phyloP scores from a whole-genome alignment of 2,329 filamentous ascomycete genomes.

The Botrytis porri region DNA sequence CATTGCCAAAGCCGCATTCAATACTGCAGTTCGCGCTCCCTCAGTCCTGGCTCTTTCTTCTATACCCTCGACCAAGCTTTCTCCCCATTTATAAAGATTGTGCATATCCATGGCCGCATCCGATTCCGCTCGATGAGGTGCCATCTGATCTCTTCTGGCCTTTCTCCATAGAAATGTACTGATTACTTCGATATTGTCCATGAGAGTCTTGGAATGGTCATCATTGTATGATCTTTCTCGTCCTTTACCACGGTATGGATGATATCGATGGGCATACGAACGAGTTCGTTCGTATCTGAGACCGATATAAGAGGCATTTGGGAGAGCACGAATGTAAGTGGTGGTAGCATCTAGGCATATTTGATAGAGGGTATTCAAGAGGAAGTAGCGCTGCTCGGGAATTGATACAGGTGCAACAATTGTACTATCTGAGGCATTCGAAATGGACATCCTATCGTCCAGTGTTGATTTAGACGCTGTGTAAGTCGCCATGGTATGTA shows the following conservation, averaged over 20 bases:
- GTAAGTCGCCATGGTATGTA: neutral
- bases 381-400: conserved; percentile 21
- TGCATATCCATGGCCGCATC: conserved; percentile 25
- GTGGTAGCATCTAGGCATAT: conserved; percentile 27
- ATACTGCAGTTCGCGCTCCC: conserved; percentile 12
- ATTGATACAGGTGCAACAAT: conserved; percentile 16
- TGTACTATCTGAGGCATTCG: conserved; percentile 17
- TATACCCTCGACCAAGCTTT: conserved; percentile 21
- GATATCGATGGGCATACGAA: neutral
- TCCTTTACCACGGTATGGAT: conserved; percentile 21
- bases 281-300: neutral
- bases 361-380: conserved; percentile 27
- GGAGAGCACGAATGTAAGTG: conserved; percentile 18
- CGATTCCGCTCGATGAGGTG: conserved; percentile 27
- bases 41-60: conserved; percentile 17
- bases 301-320: neutral
- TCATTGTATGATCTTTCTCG: conserved; percentile 12
- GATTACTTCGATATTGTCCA: conserved; percentile 31
- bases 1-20: conserved; percentile 21
- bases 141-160: conserved; percentile 27
- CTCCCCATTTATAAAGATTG: conserved; percentile 28
- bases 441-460: conserved; percentile 15
- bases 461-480: neutral
- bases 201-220: conserved; percentile 20
- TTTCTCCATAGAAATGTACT: conserved; percentile 29